phyloP scores from a whole-genome alignment of 805 yeast genomes.

The Candida ovalis region DNA sequence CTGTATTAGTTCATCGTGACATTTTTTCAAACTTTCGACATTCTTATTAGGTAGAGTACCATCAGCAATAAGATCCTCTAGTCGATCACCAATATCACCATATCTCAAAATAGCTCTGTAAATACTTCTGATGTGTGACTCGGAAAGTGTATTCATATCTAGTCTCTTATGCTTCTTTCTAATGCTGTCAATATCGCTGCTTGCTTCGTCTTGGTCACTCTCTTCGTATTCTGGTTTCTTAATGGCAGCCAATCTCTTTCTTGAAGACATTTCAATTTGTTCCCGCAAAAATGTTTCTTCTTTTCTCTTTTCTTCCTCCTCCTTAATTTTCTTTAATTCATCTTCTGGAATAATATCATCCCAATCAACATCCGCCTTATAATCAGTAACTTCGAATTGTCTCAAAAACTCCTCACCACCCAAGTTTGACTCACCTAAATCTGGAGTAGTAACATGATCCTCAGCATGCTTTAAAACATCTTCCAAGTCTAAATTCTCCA shows the following conservation, averaged over 20 bases:
- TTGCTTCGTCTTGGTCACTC: conserved; percentile 35
- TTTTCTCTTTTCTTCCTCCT: conserved; percentile 79
- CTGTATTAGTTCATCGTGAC: conserved; percentile 68
- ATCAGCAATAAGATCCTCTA: conserved; percentile 86
- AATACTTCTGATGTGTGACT: conserved; percentile 80
- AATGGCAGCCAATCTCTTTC: conserved; percentile 68
- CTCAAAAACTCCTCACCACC: conserved; percentile 97
- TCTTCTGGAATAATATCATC: conserved; percentile 98
- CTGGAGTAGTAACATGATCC: conserved; percentile 95
- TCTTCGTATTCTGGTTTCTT: conserved; percentile 45
- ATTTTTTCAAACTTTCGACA: conserved; percentile 69
- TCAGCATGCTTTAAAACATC: conserved; percentile 96
- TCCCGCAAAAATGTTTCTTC: conserved; percentile 87
- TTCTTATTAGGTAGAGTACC: conserved; percentile 84
- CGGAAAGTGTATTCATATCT: conserved; percentile 57
- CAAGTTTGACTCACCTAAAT: conserved; percentile 91
- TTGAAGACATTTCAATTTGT: conserved; percentile 81
- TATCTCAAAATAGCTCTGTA: conserved; percentile 77
- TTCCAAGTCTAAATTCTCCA: conserved; percentile 92
- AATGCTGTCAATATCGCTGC: conserved; percentile 37
- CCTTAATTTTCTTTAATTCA: conserved; percentile 82
- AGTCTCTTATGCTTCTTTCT: conserved; percentile 36
- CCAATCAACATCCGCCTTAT: conserved; percentile 98
- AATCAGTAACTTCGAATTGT: conserved; percentile 98
- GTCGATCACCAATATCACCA: conserved; percentile 72